Evolutionary conservation across 768 basidiomycete genomes (phyloP), one percentile per base, ranked within the genome.

Genomic region (Trametes meyenii): DNA sequence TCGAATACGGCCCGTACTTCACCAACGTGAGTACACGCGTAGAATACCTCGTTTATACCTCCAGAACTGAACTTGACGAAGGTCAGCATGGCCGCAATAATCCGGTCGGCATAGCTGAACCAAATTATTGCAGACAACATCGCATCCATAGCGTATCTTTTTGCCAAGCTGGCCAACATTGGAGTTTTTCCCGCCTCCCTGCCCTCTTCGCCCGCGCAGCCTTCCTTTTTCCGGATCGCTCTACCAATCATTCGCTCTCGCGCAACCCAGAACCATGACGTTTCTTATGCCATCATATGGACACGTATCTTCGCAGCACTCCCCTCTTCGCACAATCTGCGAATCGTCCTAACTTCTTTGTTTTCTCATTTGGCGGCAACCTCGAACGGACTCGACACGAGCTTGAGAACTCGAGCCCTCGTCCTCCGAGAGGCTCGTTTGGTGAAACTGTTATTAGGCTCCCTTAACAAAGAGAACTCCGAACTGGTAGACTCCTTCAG

Each of bases 81-180:
- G 84, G 89, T 82, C 63, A 60, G 80, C 66, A 40, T 61, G 26
- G 7, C 7, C 5, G 7, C 1, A 44, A 38, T 26, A 19, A 16
- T 42, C 39, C 29, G 63, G 63, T 61, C 40, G 64, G 35, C 60
- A 23, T 21, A 13, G 5, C n/a, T 57, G 40, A 55, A 43, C 17
- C 35, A 33, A n/a, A 17, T 29, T 38, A 24, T 13, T 40, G 19
- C 63, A 83, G 81, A 77, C 44, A 71, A 76, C 45, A 64, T 76
- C 36, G 68, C 73, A 16, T 79, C 81, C 21, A 44, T 90, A 10
- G 73, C 77, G 3, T 85, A 82, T 63, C 78, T 92, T 10, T 67
- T 91, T 35, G 76, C 78, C 24, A 91, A 89, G 75, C 81, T 92
- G 24, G 85, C 86, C 23, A 86, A 85, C 57, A 70, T 87, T 42